A percentile compares a stretch with the other conserved stretches of the same genome.
These are phyloP conservation scores for Coriolopsis trogii DNA, from an alignment of 1,284 basidiomycete genomes.

Conservation along the genomic window DNA sequence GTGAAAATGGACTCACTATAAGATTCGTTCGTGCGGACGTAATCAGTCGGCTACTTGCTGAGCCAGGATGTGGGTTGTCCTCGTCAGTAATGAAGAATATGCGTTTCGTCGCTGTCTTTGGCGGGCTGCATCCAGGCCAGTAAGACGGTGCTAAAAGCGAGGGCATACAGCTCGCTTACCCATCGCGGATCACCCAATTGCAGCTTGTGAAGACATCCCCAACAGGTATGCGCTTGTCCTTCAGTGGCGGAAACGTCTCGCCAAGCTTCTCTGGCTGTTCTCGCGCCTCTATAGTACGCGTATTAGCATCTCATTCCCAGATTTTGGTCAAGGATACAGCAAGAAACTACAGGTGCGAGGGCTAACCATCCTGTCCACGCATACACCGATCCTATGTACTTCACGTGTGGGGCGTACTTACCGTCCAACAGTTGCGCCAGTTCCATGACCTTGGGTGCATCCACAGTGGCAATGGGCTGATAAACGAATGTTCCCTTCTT, in stretches of 20 bases:
- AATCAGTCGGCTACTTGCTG: constrained; percentile 54
- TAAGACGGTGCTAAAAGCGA: background rate
- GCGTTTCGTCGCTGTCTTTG: constrained; percentile 86
- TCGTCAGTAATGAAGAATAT: constrained; percentile 94
- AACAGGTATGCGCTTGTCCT: constrained; percentile 61
- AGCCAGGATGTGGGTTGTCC: constrained; percentile 64
- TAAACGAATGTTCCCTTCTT: constrained; percentile 78
- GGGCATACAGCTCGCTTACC: constrained; percentile 52
- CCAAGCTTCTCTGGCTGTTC: constrained; percentile 59
- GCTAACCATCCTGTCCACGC: background rate
- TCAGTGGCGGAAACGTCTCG: constrained; percentile 62
- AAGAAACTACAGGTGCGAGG: no score
- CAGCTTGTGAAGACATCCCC: constrained; percentile 88
- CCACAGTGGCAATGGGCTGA: constrained; percentile 77
- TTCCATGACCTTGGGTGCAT: constrained; percentile 79
- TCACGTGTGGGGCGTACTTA: constrained; percentile 35
- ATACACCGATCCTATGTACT: background rate
- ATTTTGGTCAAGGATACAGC: no score
- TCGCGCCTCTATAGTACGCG: constrained; percentile 50
- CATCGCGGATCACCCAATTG: constrained; percentile 85
- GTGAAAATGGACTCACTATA: constrained; percentile 48
- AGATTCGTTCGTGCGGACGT: constrained; percentile 73
- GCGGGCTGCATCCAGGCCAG: constrained; percentile 55
- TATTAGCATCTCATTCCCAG: no score
- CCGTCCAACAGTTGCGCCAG: constrained; percentile 73